Percentiles rank a stretch among this genome's conserved stretches.
Evolutionary conservation across 2,329 filamentous ascomycete genomes (phyloP).

Genomic region (Ophiostoma fasciatum): DNA sequence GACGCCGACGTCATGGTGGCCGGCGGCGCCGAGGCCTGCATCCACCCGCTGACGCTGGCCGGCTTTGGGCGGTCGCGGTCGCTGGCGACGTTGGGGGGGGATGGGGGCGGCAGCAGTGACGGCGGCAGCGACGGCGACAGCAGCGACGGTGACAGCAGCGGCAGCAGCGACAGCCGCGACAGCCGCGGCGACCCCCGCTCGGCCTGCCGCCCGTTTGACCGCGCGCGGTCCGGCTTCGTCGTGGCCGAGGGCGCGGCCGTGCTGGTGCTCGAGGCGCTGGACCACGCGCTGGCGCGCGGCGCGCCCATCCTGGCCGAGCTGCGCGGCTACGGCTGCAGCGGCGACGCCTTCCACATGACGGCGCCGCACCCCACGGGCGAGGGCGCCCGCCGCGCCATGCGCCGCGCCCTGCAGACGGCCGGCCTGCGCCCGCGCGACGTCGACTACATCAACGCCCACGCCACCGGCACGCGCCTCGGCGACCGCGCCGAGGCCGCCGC

Average conservation of each 20-base stretch:
- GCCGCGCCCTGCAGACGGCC: slow-evolving; percentile 60
- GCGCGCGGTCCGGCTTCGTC: slow-evolving; percentile 68
- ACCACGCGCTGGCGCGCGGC: slow-evolving; percentile 67
- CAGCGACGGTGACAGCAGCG: no score
- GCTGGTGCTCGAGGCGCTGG: slow-evolving; percentile 74
- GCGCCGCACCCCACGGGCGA: slow-evolving; percentile 70
- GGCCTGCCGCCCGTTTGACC: slow-evolving; percentile 73
- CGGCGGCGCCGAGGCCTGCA: slow-evolving; percentile 89
- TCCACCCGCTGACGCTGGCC: slow-evolving; percentile 83
- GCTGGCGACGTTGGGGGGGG: slow-evolving; percentile 66
- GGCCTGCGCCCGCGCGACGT: slow-evolving; percentile 52
- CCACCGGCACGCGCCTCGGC: slow-evolving; percentile 73
- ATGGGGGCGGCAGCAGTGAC: no score
- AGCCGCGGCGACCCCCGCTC: slow-evolving; percentile 10
- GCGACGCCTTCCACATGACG: slow-evolving; percentile 88
- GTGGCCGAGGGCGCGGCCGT: slow-evolving; percentile 86
- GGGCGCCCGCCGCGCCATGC: slow-evolving; percentile 77
- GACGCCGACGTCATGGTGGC: slow-evolving; percentile 93
- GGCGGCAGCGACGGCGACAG: slow-evolving; percentile 18
- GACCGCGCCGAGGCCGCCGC: slow-evolving; percentile 80
- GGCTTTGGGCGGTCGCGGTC: slow-evolving; percentile 84
- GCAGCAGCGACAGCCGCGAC: not conserved
- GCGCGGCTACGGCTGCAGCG: slow-evolving; percentile 76
- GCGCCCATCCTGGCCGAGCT: slow-evolving; percentile 82
- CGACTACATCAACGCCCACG: slow-evolving; percentile 92